Evolutionary conservation across 306 rosid species (phyloP), one percentile per base, ranked within the genome.

Genomic region (Delonix regia): DNA sequence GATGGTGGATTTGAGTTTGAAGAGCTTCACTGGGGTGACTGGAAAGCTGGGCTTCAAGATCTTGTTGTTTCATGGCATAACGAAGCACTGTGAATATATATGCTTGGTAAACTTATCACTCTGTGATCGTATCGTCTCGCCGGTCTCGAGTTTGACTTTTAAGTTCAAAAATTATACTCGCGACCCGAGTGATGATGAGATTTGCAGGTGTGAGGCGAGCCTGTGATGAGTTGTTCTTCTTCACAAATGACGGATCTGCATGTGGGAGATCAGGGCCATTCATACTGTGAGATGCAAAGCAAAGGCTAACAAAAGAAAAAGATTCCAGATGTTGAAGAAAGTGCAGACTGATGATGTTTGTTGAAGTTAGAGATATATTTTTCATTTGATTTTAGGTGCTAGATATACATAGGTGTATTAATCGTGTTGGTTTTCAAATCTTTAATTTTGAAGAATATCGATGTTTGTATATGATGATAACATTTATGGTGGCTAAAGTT

Each of bases 1-100:
- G 90, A 86, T 69, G 93, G 93, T 14, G 93, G 82, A 4, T 34
- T 65, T 19, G 97, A 90, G 81, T 87, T 90, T 60, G 90, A 87
- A 44, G 86, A 87, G 71, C 38, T 66, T 52, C 88, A 89, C 5
- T 92, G 97, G 97, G 79, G 70, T 21, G 81, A 84, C 39, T 77
- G 88, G 87, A 82, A 80, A 75, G 21, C 44, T 41, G 89, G 88
- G 4, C 78, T 94, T 9, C 81, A 87, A 44, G 93, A 82, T 62
- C 62, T 86, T 42, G 96, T 87, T 27, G 68, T 88, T 15, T 78
- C 94, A 3, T 94, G 96, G 97, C 85, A 84, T 27, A 61, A 25
- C 22, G 75, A 81, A 10, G 30, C 33, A 28, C 7, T 73, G 69
- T 48, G 27, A 64, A 61, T 30, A 36, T 28, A 5, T n/a, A n/a